Evolutionary conservation across 805 yeast genomes (phyloP), one percentile per base, ranked within the genome.

Genomic region (Phaffomyces antillensis): DNA sequence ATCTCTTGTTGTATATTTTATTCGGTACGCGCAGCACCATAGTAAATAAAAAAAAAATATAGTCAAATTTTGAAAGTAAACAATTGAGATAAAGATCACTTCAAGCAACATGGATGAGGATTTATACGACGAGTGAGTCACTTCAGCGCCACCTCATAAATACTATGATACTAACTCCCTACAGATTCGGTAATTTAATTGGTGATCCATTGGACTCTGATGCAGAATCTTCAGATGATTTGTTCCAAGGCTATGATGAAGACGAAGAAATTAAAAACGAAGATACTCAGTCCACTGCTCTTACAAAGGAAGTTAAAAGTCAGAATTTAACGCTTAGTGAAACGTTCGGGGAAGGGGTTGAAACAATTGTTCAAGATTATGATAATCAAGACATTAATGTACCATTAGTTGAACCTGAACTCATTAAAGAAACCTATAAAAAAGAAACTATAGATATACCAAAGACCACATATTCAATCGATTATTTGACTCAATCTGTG

Each of bases 101-200:
- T 32, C 20, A 32, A 8, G 11, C 20, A 6, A 16, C 8, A 35
- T 76, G 79, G 85, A 77, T 54, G 83, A 79, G 20, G 85, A 79
- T 48, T 58, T 79, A 25, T 87, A 83, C 63, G 96, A 88, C 63
- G 96, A 88, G 73, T 73, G 53, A 39, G 71, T 56, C 4, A 9
- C n/a, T 28, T 13, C 11, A 28, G 6, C 23, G 13, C 13, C 4
- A 26, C 17, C 26, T 11, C 13, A 2, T 8, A 15, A 8, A 12
- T 13, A 31, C 16, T 26, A 11, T n/a, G 5, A 15, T 40, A 37
- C 39, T 40, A 25, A 41, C 45, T 24, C 36, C 18, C 4, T 6
- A 16, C 48, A 59, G 66, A 62, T 83, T 83, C 60, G 91, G 91
- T 38, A 83, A 83, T 58, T 70, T 73, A 33, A 70, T 84, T 18